Evolutionary conservation across 2,329 filamentous ascomycete genomes (phyloP).

Genomic region (Sporothrix humicola): DNA sequence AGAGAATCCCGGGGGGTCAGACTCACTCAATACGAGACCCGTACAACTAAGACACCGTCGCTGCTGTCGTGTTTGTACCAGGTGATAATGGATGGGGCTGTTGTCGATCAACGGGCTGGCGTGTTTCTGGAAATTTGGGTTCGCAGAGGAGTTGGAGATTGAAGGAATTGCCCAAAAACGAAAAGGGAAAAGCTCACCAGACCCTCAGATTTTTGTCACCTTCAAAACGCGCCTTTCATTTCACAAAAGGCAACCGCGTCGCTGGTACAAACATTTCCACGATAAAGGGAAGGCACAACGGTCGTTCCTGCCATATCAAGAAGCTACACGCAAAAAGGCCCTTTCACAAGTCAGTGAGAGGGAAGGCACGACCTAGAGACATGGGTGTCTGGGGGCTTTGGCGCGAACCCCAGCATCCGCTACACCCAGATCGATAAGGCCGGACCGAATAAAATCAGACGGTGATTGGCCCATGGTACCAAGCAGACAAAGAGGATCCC

Average conservation of each 20-base stretch:
- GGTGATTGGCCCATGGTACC: slow-evolving; percentile 30
- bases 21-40: slow-evolving; percentile 19
- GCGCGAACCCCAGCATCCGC: slow-evolving; percentile 12
- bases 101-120: slow-evolving; percentile 19
- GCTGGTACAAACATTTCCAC: background rate
- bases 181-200: background rate
- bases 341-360: background rate
- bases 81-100: background rate
- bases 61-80: slow-evolving; percentile 6
- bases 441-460: slow-evolving; percentile 34
- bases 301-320: slow-evolving; percentile 12
- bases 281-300: background rate
- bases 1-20: slow-evolving; percentile 1
- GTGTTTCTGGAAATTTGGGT: background rate
- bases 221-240: background rate
- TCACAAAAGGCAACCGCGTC: background rate
- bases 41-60: slow-evolving; percentile 7
- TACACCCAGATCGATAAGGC: slow-evolving; percentile 35
- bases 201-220: background rate
- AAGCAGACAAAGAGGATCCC: background rate
- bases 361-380: slow-evolving; percentile 23
- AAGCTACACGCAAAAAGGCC: slow-evolving; percentile 13
- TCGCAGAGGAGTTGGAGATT: background rate
- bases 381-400: slow-evolving; percentile 20
- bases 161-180: background rate